These are phyloP conservation scores for Cryphonectria radicalis DNA, from an alignment of 2,329 filamentous ascomycete genomes.

Conservation along the genomic window DNA sequence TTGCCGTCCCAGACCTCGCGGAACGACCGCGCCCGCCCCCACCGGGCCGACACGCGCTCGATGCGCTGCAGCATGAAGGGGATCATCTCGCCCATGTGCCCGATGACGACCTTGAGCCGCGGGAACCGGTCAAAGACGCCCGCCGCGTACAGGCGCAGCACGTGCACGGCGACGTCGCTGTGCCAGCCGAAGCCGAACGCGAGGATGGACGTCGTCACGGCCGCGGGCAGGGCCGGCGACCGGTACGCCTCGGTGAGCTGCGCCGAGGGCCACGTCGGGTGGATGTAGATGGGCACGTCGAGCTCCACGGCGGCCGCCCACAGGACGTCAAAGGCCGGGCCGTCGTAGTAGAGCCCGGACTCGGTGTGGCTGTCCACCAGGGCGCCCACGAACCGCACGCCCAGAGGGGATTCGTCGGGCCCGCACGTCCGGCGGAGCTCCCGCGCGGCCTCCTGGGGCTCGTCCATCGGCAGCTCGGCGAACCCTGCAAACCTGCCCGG, in stretches of 20 bases:
- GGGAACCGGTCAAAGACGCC: conserved; percentile 61
- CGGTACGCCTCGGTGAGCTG: conserved; percentile 41
- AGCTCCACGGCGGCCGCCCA: conserved; percentile 22
- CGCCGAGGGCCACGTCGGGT: conserved; percentile 25
- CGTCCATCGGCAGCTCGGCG: conserved; percentile 39
- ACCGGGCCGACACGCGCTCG: conserved; percentile 34
- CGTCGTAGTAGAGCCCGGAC: conserved; percentile 26
- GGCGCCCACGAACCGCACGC: conserved; percentile 22
- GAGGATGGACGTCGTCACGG: conserved; percentile 40
- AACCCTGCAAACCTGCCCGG: conserved; percentile 34
- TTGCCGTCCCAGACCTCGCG: conserved; percentile 58
- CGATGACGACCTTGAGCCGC: conserved; percentile 56
- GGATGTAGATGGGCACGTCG: conserved; percentile 28
- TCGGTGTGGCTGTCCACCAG: conserved; percentile 28
- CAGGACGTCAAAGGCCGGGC: conserved; percentile 17
- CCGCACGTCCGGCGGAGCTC: conserved; percentile 47
- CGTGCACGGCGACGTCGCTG: conserved; percentile 50
- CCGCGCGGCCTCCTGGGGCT: conserved; percentile 44
- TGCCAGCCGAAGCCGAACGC: conserved; percentile 56
- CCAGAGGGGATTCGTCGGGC: conserved; percentile 29
- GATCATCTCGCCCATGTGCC: conserved; percentile 57
- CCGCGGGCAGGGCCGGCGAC: conserved; percentile 30
- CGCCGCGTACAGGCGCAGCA: conserved; percentile 53
- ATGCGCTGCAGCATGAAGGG: conserved; percentile 59
- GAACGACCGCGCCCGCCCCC: conserved; percentile 43